Evolutionary conservation across 2,329 filamentous ascomycete genomes (phyloP).

Genomic region (Pseudogymnoascus sp.): DNA sequence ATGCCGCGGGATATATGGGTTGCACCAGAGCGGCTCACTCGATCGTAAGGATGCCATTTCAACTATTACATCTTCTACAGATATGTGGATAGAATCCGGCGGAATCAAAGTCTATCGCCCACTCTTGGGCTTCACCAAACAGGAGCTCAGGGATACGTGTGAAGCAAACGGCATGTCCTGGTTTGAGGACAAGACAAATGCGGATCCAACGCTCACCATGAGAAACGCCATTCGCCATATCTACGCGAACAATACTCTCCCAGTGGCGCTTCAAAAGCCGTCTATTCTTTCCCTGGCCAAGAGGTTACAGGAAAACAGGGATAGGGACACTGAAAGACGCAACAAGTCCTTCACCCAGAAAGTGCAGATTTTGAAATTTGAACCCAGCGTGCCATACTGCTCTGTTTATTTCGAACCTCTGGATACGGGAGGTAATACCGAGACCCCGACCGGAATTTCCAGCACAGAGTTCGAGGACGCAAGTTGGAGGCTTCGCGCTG

Average conservation of each 20-base stretch:
- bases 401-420: neutral
- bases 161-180: slow-evolving; percentile 58
- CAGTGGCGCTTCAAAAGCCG: slow-evolving; percentile 59
- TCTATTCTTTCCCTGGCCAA: slow-evolving; percentile 55
- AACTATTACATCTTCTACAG: slow-evolving; percentile 10
- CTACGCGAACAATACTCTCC: slow-evolving; percentile 50
- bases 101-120: slow-evolving; percentile 63
- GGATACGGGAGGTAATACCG: too few species aligned
- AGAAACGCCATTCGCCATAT: slow-evolving; percentile 76
- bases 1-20: slow-evolving; percentile 66
- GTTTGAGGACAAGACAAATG: slow-evolving; percentile 82
- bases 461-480: neutral
- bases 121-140: slow-evolving; percentile 63
- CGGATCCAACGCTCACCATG: slow-evolving; percentile 64
- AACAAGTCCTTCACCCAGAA: slow-evolving; percentile 43
- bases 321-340: slow-evolving; percentile 44
- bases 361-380: slow-evolving; percentile 29
- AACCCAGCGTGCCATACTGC: slow-evolving; percentile 29
- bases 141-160: slow-evolving; percentile 68
- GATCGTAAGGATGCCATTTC: slow-evolving; percentile 33
- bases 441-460: slow-evolving; percentile 14
- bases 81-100: slow-evolving; percentile 49
- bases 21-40: slow-evolving; percentile 56
- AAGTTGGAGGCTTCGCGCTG: slow-evolving; percentile 16
- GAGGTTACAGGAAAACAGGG: slow-evolving; percentile 39